Base-by-base conservation (phyloP, 2,329 filamentous ascomycete species). In the Epicoccum sorghinum region DNA sequence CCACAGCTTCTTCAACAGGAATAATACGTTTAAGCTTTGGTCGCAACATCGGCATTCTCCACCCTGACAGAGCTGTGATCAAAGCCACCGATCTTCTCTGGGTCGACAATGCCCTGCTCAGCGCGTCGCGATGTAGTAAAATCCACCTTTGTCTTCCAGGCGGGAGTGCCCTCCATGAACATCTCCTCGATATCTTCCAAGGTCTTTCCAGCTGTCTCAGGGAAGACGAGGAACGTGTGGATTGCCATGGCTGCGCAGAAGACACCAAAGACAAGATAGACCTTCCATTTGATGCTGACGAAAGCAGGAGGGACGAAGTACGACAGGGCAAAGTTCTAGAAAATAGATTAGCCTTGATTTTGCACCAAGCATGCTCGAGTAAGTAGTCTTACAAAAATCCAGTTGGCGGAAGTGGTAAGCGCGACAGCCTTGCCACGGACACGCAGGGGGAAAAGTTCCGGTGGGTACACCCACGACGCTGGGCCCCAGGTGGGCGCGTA, bases 131-230 rank as follows among this genome's bases (percentile, higher is more conserved):
- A 52, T 12, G 37, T 66, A 29, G 46, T 60, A 44, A 61, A 70
- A 18, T 71, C 67, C 1, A 69, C 66, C 50, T 55, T 62, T 1
- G 73, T 78, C 71, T 80, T 82, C 86, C 86, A 89, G 3, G 86
- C 83, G 1, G 82, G 82, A 1, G 79, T 68, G 0, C 82, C 83
- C 7, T 68, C 65, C 43, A 76, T 80, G 69, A 93, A 93, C 59
- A 92, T 86, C 12, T 84, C 84, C 60, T 90, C 88, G 72, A 91
- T 87, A 69, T 93, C 89, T 68, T 93, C 89, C 1, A 93, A 83
- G 0, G 88, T 89, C 74, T 86, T 89, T 10, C 88, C 88, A 35
- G 86, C 84, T 0, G 89, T 91, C 74, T 91, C 84, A 0, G 87
- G 88, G 62, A 85, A 86, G 13, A 81, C 14, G 59, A 92, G 79